Evolutionary conservation across 1,139 yeast genomes (phyloP).

Genomic region (Blastobotrys malaysiensis): DNA sequence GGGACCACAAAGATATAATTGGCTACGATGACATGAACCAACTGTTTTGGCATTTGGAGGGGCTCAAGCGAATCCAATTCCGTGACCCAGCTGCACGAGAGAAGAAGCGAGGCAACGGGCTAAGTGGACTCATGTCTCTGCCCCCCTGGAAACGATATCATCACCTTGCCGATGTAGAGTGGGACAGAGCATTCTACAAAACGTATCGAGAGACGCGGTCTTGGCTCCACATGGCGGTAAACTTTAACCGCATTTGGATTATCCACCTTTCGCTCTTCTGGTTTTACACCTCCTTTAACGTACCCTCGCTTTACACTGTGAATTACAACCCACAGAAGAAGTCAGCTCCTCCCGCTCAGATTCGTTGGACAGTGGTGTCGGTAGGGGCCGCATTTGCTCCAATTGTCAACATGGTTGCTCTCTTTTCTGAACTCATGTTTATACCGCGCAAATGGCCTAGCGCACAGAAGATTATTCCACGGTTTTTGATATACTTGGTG

Average conservation of each 20-base stretch:
- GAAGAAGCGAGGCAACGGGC: slow-evolving; percentile 37
- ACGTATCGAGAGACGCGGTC: slow-evolving; percentile 70
- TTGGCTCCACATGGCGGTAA: slow-evolving; percentile 72
- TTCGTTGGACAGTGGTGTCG: slow-evolving; percentile 56
- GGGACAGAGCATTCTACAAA: slow-evolving; percentile 63
- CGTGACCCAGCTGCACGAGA: not conserved
- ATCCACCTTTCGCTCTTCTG: slow-evolving; percentile 73
- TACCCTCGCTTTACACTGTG: slow-evolving; percentile 69
- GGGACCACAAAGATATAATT: slow-evolving; percentile 64
- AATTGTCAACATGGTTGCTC: slow-evolving; percentile 55
- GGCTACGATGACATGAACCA: slow-evolving; percentile 89
- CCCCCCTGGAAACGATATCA: slow-evolving; percentile 44
- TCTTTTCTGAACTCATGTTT: slow-evolving; percentile 55
- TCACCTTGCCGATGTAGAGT: slow-evolving; percentile 46
- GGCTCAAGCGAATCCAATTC: slow-evolving; percentile 44
- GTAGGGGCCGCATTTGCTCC: slow-evolving; percentile 72
- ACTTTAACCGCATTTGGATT: slow-evolving; percentile 80
- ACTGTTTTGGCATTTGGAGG: slow-evolving; percentile 72
- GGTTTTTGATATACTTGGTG: slow-evolving; percentile 42
- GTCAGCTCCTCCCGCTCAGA: slow-evolving; percentile 61
- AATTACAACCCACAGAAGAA: slow-evolving; percentile 52
- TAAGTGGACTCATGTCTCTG: slow-evolving; percentile 40
- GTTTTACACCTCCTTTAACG: slow-evolving; percentile 74
- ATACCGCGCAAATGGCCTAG: slow-evolving; percentile 73
- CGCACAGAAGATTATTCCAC: slow-evolving; percentile 43